Evolutionary conservation across 2,329 filamentous ascomycete species (phyloP).

Genomic region (Fusarium sp.): DNA sequence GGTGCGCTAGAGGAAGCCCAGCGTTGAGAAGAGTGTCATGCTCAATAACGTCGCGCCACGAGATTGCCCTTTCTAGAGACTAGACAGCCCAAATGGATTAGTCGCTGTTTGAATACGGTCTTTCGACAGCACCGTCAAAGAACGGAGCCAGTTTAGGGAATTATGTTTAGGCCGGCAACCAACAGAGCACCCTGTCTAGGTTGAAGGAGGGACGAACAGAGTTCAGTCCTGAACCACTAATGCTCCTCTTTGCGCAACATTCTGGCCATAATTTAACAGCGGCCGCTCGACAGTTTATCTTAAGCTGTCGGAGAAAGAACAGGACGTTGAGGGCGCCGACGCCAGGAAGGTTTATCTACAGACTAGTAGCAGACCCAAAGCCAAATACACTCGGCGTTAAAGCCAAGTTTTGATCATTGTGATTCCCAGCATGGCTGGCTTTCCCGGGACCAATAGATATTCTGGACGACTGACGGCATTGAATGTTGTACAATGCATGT

Average conservation of each 20-base stretch:
- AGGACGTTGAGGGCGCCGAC: conserved; percentile 35
- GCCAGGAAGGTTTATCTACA: conserved; percentile 29
- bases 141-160: conserved; percentile 15
- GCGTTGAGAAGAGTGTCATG: conserved; percentile 17
- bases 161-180: conserved; percentile 12
- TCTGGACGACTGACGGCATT: not conserved
- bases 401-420: conserved; percentile 4
- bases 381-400: conserved; percentile 2
- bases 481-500: conserved; percentile 11
- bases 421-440: not conserved
- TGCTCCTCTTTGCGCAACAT: conserved; percentile 21
- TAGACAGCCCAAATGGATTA: not conserved
- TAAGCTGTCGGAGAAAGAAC: conserved; percentile 27
- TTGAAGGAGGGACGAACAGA: conserved; percentile 11
- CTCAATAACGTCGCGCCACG: conserved; percentile 38
- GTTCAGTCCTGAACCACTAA: conserved; percentile 36
- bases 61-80: conserved; percentile 20
- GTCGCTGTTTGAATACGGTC: not conserved
- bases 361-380: conserved; percentile 7
- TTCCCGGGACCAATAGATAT: not conserved
- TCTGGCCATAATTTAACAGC: conserved; percentile 8
- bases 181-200: conserved; percentile 13
- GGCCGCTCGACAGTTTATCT: conserved; percentile 1
- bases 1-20: not conserved
- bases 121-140: conserved; percentile 9